These are phyloP conservation scores for Cladosporium sp. DNA, from an alignment of 2,329 filamentous ascomycete genomes.

Conservation along the genomic window DNA sequence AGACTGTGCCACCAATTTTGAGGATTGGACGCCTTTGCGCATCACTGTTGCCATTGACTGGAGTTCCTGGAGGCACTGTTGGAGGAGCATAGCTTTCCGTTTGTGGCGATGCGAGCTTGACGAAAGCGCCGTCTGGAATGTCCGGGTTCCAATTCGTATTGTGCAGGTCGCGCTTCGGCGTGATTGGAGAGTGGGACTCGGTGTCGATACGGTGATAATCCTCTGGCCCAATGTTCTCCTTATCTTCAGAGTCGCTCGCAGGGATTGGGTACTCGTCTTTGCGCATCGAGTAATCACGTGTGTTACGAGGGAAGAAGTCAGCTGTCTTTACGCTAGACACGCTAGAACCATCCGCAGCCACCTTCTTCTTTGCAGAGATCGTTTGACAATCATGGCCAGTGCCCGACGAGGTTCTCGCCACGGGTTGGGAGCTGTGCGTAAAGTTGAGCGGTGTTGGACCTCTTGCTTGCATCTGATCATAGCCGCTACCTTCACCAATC, in stretches of 20 bases:
- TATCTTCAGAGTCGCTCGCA: slow-evolving; percentile 16
- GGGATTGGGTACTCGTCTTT: slow-evolving; percentile 26
- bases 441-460: not conserved
- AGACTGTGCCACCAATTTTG: not conserved
- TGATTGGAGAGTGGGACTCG: slow-evolving; percentile 13
- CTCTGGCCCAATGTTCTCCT: slow-evolving; percentile 18
- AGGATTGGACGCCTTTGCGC: not conserved
- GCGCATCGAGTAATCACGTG: slow-evolving; percentile 33
- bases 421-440: not conserved
- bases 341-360: slow-evolving; percentile 29
- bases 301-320: slow-evolving; percentile 38
- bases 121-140: slow-evolving; percentile 14
- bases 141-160: slow-evolving; percentile 20
- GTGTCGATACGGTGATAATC: not conserved
- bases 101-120: slow-evolving; percentile 6
- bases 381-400: slow-evolving; percentile 10
- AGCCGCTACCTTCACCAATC: not conserved
- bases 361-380: slow-evolving; percentile 17
- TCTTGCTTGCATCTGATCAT: not conserved
- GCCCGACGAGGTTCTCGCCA: not conserved
- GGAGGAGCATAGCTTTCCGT: slow-evolving; percentile 15
- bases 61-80: slow-evolving; percentile 26
- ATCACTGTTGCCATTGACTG: slow-evolving; percentile 14
- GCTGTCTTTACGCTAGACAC: slow-evolving; percentile 34
- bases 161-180: slow-evolving; percentile 20